Evolutionary conservation across 768 basidiomycete genomes (phyloP).

Genomic region (Lactarius trivialis): DNA sequence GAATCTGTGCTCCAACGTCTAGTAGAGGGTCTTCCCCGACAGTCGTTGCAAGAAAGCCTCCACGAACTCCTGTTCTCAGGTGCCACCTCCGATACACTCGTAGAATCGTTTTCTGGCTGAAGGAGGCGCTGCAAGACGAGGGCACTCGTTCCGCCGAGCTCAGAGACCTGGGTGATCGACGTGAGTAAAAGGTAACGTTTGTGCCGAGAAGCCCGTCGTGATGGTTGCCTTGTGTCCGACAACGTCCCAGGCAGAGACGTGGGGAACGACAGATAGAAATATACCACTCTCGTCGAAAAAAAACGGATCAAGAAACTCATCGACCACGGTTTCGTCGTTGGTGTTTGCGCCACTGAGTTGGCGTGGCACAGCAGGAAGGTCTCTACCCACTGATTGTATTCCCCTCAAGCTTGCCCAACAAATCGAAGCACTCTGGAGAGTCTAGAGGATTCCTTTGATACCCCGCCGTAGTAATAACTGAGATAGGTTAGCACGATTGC

Average conservation of each 20-base stretch:
- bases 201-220: slow-evolving; percentile 50
- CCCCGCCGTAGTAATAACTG: slow-evolving; percentile 47
- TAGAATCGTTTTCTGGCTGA: slow-evolving; percentile 37
- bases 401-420: slow-evolving; percentile 35
- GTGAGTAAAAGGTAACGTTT: slow-evolving; percentile 35
- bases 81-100: slow-evolving; percentile 17
- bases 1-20: slow-evolving; percentile 54
- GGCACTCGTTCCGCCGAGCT: slow-evolving; percentile 45
- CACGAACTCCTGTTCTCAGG: slow-evolving; percentile 17
- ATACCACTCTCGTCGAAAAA: slow-evolving; percentile 33
- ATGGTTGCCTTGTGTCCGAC: slow-evolving; percentile 34
- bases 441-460: slow-evolving; percentile 35
- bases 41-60: slow-evolving; percentile 32
- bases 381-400: slow-evolving; percentile 39
- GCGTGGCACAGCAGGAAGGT: slow-evolving; percentile 30
- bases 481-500: too few relatives aligned
- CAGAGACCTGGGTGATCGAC: slow-evolving; percentile 33
- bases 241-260: slow-evolving; percentile 49
- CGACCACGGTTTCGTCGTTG: slow-evolving; percentile 33
- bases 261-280: slow-evolving; percentile 48
- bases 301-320: slow-evolving; percentile 27
- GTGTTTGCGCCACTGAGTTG: slow-evolving; percentile 37
- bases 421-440: slow-evolving; percentile 34
- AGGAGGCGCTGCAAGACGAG: slow-evolving; percentile 36
- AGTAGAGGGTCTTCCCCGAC: slow-evolving; percentile 35